These are phyloP conservation scores for Truncatella angustata DNA, from an alignment of 2,329 filamentous ascomycete genomes.

Conservation along the genomic window DNA sequence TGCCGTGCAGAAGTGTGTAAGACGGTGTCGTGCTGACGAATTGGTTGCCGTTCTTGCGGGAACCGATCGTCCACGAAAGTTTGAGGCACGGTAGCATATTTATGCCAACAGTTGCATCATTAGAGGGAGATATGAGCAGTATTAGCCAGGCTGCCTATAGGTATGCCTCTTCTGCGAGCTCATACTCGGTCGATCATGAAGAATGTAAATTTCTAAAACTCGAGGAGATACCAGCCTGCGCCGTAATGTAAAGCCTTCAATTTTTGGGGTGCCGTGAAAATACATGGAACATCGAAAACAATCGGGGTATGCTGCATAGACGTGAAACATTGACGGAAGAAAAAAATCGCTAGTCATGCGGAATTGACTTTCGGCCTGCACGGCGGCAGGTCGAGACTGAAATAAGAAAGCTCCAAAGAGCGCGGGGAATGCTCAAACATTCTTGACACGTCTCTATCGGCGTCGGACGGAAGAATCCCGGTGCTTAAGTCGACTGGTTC, in stretches of 20 bases:
- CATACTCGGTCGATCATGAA: neutral
- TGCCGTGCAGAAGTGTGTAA: neutral
- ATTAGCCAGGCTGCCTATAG: neutral
- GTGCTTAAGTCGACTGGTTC: constrained; percentile 67
- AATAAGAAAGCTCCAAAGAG: constrained; percentile 15
- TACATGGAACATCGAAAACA: constrained; percentile 11
- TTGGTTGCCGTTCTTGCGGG: no score
- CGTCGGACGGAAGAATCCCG: constrained; percentile 38
- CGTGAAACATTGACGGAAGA: constrained; percentile 17
- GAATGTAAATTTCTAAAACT: constrained; percentile 4
- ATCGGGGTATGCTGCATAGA: constrained; percentile 24
- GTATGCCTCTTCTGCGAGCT: neutral
- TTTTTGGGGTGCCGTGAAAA: constrained; percentile 6
- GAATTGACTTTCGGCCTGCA: neutral
- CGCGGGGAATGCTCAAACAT: constrained; percentile 10
- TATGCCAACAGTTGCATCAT: no score
- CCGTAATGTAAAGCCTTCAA: neutral
- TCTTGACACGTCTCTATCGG: constrained; percentile 28
- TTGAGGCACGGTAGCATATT: no score
- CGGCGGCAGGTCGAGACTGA: neutral
- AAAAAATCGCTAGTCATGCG: constrained; percentile 22
- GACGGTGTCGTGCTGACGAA: neutral
- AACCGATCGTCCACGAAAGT: no score
- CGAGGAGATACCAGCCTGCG: constrained; percentile 1
- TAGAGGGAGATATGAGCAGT: no score